Base-by-base conservation (phyloP, 441 rosid species). In the Populus tomentosa region DNA sequence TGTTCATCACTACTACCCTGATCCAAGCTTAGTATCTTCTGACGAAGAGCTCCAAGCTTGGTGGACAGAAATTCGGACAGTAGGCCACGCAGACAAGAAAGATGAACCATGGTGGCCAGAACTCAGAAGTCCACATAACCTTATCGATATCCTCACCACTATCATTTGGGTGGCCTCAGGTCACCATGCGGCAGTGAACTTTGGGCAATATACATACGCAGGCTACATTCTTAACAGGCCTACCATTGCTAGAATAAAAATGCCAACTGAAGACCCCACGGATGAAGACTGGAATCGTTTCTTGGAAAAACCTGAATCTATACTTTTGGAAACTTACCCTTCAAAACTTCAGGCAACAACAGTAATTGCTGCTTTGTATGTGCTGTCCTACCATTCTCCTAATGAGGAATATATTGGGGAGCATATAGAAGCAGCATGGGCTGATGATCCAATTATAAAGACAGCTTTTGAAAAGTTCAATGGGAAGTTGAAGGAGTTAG, bases 141-240 rank as follows among this genome's bases (percentile, higher is more conserved):
- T 92, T 20, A 80, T 87, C n/a, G 75, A 80, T 3, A 81, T 87
- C 6, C 36, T 75, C 70, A 87, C 93, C 3, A 88, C 85, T 8
- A 89, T 92, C 0, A 84, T 75, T 0, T 90, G 97, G 94, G 86
- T 88, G 26, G 2, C 89, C 23, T 81, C 91, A 0, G 90, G 87
- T n/a, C 95, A 88, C 70, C 95, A 90, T 26, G 89, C 95, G 0
- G 83, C 90, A 0, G 92, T 88, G 1, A 90, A 90, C 82, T 90
- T 87, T 21, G 95, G 95, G 11, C 98, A 94, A 66, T 90, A 94
- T 53, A 40, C 85, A 64, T 88, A 77, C 14, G 96, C 78, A 2
- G 97, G 92, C 1, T 92, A 91, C 84, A 90, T 94, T 70, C 95
- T 97, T 0, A 92, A 84, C 78, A 70, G 94, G 75, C 95, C 98